phyloP scores from a whole-genome alignment of 2,329 filamentous ascomycete genomes.

The Periglandula ipomoeae region DNA sequence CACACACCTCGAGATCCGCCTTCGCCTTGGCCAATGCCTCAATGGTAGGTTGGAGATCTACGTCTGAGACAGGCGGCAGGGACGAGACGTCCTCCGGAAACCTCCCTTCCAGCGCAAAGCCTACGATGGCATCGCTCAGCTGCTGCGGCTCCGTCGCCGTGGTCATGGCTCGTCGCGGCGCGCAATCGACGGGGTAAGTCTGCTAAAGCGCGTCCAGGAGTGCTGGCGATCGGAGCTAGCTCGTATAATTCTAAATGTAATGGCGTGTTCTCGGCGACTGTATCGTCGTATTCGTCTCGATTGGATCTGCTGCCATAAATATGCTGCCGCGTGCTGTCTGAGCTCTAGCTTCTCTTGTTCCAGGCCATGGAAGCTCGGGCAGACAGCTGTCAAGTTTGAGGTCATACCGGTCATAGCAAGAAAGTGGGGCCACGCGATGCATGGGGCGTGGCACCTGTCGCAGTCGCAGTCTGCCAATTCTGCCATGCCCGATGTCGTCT shows the following conservation, averaged over 20 bases:
- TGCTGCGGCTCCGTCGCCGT: conserved; percentile 19
- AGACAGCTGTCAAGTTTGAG: conserved; percentile 5
- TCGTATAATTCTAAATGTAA: neutral
- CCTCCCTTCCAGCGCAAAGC: conserved; percentile 29
- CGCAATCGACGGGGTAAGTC: neutral
- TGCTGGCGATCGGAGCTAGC: neutral
- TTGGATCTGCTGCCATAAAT: neutral
- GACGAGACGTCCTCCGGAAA: conserved; percentile 32
- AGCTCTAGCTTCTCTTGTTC: neutral
- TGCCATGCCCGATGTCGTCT: too few relatives aligned
- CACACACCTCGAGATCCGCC: conserved; percentile 29
- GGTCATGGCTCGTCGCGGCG: conserved; percentile 18
- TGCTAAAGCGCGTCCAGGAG: neutral
- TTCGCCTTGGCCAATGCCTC: conserved; percentile 27
- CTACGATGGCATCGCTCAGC: conserved; percentile 31
- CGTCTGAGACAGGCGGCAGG: conserved; percentile 27
- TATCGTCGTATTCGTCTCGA: neutral
- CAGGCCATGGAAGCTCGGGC: neutral
- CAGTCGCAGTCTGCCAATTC: too few relatives aligned
- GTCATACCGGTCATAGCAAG: conserved; percentile 2
- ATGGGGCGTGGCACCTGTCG: too few relatives aligned
- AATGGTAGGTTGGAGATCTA: conserved; percentile 30
- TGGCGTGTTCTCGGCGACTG: neutral
- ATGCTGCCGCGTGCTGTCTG: neutral
- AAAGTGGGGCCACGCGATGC: neutral